These are phyloP conservation scores for Cyclotella atomus DNA, from an alignment of 108 stramenopile genomes.

Conservation along the genomic window DNA sequence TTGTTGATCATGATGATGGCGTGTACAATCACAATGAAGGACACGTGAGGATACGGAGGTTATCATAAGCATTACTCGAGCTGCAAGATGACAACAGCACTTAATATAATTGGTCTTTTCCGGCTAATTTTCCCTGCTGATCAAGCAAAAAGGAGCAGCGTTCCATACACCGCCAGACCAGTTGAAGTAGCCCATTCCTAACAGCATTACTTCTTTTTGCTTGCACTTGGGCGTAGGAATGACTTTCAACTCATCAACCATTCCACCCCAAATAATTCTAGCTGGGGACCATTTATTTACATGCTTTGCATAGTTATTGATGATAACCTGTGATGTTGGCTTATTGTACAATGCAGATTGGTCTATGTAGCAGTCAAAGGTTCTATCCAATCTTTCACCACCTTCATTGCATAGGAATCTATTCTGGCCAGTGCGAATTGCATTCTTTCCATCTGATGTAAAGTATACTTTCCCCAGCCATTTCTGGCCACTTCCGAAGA, in stretches of 20 bases:
- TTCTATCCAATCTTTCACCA: slow-evolving; percentile 21
- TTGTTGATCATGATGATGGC: neutral
- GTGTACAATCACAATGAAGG: too few relatives aligned
- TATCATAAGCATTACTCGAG: neutral
- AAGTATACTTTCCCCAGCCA: slow-evolving; percentile 40
- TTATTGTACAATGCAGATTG: neutral
- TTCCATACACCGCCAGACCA: slow-evolving; percentile 37
- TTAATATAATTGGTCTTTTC: too few relatives aligned
- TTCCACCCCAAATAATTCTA: slow-evolving; percentile 40
- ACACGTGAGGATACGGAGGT: neutral
- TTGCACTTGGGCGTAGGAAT: slow-evolving; percentile 3
- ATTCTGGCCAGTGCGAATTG: slow-evolving; percentile 26
- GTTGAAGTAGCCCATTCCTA: slow-evolving; percentile 43
- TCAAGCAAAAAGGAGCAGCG: slow-evolving; percentile 39
- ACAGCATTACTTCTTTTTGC: slow-evolving; percentile 13
- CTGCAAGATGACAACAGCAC: too few relatives aligned
- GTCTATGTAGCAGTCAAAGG: slow-evolving; percentile 38
- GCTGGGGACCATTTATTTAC: slow-evolving; percentile 16
- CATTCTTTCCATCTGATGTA: neutral
- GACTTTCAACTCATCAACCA: slow-evolving; percentile 45
- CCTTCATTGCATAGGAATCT: slow-evolving; percentile 14
- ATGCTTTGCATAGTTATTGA: slow-evolving; percentile 32
- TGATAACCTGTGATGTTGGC: slow-evolving; percentile 8
- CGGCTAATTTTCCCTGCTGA: neutral
- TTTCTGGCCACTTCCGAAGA: slow-evolving; percentile 31